Evolutionary conservation across 2,329 filamentous ascomycete genomes (phyloP), one percentile per base, ranked within the genome.

Genomic region (Scytalidium lignicola): DNA sequence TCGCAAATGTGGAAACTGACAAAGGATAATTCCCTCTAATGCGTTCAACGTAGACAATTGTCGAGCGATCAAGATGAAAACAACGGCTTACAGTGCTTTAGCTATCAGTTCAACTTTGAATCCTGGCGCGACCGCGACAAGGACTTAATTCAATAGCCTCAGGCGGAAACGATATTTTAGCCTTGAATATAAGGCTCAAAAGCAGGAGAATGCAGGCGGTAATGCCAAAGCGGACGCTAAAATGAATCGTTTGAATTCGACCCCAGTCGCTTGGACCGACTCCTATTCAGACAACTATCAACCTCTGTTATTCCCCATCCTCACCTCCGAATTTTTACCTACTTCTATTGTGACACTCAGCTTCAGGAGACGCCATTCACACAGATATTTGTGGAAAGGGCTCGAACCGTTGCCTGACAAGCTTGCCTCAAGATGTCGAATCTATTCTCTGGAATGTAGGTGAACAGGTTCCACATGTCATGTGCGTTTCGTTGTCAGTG

Each of bases 401-500:
- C 23, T 26, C 23, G 10, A 26, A 26, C 10, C 23, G 23, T 13
- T 37, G 15, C 15, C 32, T 15, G 10, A 37, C 12, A 13, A 13
- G 32, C 5, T 17, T 15, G 13, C 12, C 22, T 44, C 46, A 46
- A 48, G 49, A 65, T 65, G 63, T 65, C 63, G 44, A 65, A 63
- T 52, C 50, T 65, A 47, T 65, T 65, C 50, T 64, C 62, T 55
- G 63, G 63, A 58, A 65, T 65, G 63, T 65, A 54, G 47, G 63
- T 65, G 54, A 23, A 21, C 46, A 18, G 43, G 18, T 21, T 37
- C n/a, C 42, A 28, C 46, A 28, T 47, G 32, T 37, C 32, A 37
- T 37, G 32, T 37, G 32, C 32, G 32, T 37, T 37, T 37, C 6
- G 5, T 37, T 37, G 7, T 37, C 15, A 26, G 32, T 17, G 32